phyloP scores from a whole-genome alignment of 108 stramenopile genomes.

The Craspedostauros australis region DNA sequence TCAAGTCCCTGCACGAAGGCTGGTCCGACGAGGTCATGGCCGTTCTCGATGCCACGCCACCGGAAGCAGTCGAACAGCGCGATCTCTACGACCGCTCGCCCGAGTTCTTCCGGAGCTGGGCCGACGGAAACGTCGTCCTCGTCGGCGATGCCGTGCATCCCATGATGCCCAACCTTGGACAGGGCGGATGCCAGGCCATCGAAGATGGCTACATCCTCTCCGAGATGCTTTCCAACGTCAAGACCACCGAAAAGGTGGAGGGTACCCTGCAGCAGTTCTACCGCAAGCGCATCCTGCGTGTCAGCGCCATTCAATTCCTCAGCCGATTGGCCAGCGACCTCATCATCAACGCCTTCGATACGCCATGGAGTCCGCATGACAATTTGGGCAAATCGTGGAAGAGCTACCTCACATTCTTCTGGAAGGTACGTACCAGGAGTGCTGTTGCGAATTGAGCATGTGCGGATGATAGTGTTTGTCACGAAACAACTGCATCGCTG shows the following conservation, averaged over 20 bases:
- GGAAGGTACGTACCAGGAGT: conserved; percentile 50
- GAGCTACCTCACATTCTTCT: conserved; percentile 87
- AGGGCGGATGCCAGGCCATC: conserved; percentile 95
- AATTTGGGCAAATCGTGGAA: conserved; percentile 84
- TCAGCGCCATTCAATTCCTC: conserved; percentile 86
- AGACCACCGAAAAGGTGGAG: conserved; percentile 64
- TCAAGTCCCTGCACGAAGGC: conserved; percentile 85
- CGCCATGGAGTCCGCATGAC: conserved; percentile 87
- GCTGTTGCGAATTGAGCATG: not conserved
- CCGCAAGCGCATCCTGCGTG: conserved; percentile 83
- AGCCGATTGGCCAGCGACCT: conserved; percentile 89
- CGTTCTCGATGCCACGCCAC: conserved; percentile 87
- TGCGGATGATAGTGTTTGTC: not conserved
- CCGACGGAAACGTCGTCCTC: conserved; percentile 88
- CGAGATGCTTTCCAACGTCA: conserved; percentile 72
- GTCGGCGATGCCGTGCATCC: conserved; percentile 89
- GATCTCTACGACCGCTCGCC: conserved; percentile 94
- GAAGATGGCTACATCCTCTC: conserved; percentile 93
- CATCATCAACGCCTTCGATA: conserved; percentile 93
- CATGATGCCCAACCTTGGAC: conserved; percentile 98
- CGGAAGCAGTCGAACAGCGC: conserved; percentile 91
- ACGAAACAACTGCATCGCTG: no score
- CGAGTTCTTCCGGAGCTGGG: conserved; percentile 87
- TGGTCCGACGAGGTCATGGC: conserved; percentile 92
- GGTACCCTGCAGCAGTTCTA: conserved; percentile 83